These are phyloP conservation scores for Pythium phragmitis DNA, from an alignment of 352 stramenopile genomes.

Conservation along the genomic window DNA sequence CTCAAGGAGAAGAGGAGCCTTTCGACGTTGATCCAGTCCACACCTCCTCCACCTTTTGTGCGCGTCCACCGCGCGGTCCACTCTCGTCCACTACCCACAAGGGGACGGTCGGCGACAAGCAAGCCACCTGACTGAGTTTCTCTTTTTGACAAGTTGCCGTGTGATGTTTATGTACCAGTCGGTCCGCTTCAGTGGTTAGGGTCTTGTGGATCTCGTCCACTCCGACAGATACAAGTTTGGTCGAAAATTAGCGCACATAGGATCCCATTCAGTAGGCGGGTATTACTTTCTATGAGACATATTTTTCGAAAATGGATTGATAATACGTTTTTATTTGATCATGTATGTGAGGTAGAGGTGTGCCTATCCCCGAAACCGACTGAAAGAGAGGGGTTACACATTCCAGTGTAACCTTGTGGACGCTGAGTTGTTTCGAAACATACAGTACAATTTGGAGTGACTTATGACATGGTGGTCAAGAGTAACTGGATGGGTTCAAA, in stretches of 20 bases:
- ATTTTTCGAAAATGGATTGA: too few relatives aligned
- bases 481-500: constrained; percentile 14
- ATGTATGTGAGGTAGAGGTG: too few relatives aligned
- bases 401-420: background rate
- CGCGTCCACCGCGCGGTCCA: constrained; percentile 19
- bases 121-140: background rate
- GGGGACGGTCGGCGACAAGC: constrained; percentile 7
- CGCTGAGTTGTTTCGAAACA: background rate
- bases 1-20: constrained; percentile 32
- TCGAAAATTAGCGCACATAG: too few relatives aligned
- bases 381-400: background rate
- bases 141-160: constrained; percentile 18
- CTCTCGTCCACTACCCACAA: constrained; percentile 4
- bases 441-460: background rate
- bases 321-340: too few relatives aligned
- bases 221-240: background rate
- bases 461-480: constrained; percentile 9
- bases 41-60: constrained; percentile 20
- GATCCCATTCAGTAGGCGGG: too few relatives aligned
- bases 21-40: constrained; percentile 36
- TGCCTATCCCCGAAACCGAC: too few relatives aligned
- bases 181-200: constrained; percentile 22
- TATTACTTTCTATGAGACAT: too few relatives aligned
- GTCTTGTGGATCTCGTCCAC: constrained; percentile 2
- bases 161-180: constrained; percentile 8